phyloP scores from a whole-genome alignment of 176 grass and related monocot genomes.

The Paspalum notatum region DNA sequence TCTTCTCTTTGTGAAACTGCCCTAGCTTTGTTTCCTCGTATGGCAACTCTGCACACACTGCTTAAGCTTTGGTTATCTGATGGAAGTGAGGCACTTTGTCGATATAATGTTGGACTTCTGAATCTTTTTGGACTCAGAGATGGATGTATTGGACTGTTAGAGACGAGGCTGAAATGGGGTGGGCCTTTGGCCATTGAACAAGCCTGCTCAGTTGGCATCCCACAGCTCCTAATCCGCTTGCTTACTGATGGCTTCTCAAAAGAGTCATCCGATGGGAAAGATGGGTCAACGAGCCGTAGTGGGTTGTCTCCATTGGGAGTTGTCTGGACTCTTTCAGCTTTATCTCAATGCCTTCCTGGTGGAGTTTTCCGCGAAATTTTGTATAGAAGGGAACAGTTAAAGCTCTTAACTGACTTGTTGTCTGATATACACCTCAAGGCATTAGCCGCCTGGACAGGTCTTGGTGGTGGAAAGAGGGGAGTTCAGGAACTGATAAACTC shows the following conservation, averaged over 20 bases:
- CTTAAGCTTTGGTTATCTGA: constrained; percentile 88
- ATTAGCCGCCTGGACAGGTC: constrained; percentile 73
- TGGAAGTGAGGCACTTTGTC: constrained; percentile 68
- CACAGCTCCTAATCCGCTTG: constrained; percentile 73
- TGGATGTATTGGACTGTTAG: constrained; percentile 80
- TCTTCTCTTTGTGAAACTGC: constrained; percentile 70
- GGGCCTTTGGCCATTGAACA: constrained; percentile 88
- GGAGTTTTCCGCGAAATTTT: constrained; percentile 85
- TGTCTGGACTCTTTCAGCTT: constrained; percentile 69
- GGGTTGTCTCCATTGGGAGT: constrained; percentile 86
- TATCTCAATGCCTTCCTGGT: constrained; percentile 76
- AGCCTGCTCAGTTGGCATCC: constrained; percentile 85
- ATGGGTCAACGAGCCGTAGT: constrained; percentile 48
- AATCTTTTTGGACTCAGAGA: constrained; percentile 81
- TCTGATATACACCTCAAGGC: constrained; percentile 70
- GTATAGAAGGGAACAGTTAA: constrained; percentile 72
- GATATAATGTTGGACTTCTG: constrained; percentile 67
- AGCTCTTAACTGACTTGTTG: constrained; percentile 70
- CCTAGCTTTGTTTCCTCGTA: constrained; percentile 86
- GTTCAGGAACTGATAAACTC: constrained; percentile 80
- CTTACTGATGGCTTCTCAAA: constrained; percentile 64
- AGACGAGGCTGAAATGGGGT: constrained; percentile 79
- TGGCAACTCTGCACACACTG: constrained; percentile 80
- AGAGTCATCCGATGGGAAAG: constrained; percentile 53
- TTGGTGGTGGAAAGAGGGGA: constrained; percentile 81